Percentiles rank a stretch among this genome's conserved stretches.
phyloP scores from a whole-genome alignment of 2,329 filamentous ascomycete genomes.

The Eurotiales sp. region DNA sequence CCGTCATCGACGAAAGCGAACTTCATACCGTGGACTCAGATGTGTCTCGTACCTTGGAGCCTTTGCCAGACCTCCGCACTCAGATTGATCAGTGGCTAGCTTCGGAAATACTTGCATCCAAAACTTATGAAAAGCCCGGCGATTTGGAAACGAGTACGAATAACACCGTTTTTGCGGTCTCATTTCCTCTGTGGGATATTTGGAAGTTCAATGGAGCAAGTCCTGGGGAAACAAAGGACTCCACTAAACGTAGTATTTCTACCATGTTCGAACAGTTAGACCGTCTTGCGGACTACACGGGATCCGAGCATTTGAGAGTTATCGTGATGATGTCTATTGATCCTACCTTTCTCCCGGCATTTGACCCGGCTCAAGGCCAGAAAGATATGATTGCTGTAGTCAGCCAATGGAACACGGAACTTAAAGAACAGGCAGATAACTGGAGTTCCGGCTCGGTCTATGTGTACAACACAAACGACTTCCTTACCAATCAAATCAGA shows the following conservation, averaged over 20 bases:
- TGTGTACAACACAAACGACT: conserved; percentile 38
- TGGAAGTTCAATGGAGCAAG: conserved; percentile 31
- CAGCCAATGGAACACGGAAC: conserved; percentile 32
- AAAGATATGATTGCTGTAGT: conserved; percentile 32
- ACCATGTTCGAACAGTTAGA: conserved; percentile 32
- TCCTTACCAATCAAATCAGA: conserved; percentile 36
- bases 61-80: conserved; percentile 32
- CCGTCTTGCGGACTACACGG: conserved; percentile 26
- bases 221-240: conserved; percentile 20
- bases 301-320: conserved; percentile 29
- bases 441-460: conserved; percentile 35
- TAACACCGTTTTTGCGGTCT: conserved; percentile 33
- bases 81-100: conserved; percentile 35
- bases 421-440: conserved; percentile 26
- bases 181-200: conserved; percentile 39
- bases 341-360: conserved; percentile 39
- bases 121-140: conserved; percentile 20
- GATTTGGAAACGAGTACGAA: conserved; percentile 24
- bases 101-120: conserved; percentile 26
- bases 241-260: conserved; percentile 28
- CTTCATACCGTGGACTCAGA: conserved; percentile 21
- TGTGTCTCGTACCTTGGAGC: conserved; percentile 23
- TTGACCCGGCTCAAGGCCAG: conserved; percentile 21
- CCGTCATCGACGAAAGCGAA: conserved; percentile 33
- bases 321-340: conserved; percentile 37